Conservation (phyloP, 345 rosid species). For the Populus euphratica region DNA sequence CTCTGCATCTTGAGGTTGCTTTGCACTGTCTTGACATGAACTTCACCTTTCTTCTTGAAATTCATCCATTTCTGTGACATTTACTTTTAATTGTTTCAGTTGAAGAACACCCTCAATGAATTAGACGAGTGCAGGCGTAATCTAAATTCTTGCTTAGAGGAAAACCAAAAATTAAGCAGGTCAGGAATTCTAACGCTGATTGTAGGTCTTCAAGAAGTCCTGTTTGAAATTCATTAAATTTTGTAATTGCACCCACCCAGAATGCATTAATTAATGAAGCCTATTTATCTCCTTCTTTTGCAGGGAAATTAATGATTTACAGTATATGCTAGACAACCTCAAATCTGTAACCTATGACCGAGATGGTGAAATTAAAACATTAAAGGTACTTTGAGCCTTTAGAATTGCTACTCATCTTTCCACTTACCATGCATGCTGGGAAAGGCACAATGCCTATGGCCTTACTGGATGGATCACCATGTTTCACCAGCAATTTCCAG, state of each 20-base stretch:
- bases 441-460: neutral
- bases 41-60: conserved; percentile 4
- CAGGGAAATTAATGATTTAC: conserved; percentile 72
- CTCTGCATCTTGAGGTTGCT: conserved; percentile 65
- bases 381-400: conserved; percentile 35
- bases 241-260: neutral
- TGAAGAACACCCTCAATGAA: conserved; percentile 53
- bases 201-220: conserved; percentile 3
- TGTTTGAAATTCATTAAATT: neutral
- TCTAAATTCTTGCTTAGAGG: conserved; percentile 68
- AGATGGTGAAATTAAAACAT: conserved; percentile 18
- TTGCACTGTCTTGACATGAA: conserved; percentile 18
- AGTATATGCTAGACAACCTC: conserved; percentile 38
- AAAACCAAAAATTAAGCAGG: conserved; percentile 73
- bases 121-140: conserved; percentile 68
- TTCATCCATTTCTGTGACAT: conserved; percentile 11
- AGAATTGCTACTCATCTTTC: neutral
- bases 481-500: neutral
- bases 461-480: neutral
- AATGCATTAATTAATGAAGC: neutral
- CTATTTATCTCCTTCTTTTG: conserved; percentile 20
- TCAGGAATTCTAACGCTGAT: conserved; percentile 32
- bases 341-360: conserved; percentile 32
- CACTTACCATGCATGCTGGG: neutral
- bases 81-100: conserved; percentile 39